phyloP scores from a whole-genome alignment of 208 protist species.

The Giardia duodenalis region DNA sequence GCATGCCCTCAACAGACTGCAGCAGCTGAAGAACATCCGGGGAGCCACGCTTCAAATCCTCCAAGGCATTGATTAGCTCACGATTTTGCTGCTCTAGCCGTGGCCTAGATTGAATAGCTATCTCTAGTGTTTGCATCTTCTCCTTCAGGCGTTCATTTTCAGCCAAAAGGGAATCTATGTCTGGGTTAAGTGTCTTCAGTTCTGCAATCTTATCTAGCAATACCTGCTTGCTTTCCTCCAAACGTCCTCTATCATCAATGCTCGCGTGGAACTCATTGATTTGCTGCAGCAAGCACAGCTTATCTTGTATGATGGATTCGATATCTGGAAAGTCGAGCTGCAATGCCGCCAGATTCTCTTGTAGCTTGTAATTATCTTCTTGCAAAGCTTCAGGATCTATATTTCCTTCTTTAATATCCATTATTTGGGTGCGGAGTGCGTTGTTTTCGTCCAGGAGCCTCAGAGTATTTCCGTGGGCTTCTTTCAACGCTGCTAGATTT shows the following conservation, averaged over 20 bases:
- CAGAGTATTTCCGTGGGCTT: background rate
- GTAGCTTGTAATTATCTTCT: background rate
- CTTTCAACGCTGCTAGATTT: background rate
- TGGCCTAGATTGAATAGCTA: no score
- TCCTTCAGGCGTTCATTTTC: background rate
- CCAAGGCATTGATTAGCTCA: no score
- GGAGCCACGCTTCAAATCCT: no score
- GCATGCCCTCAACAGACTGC: no score
- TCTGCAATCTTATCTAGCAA: background rate
- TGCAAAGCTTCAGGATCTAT: background rate
- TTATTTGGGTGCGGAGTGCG: background rate
- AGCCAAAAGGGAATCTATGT: background rate
- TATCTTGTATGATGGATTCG: background rate
- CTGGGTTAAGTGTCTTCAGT: background rate
- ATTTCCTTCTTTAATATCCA: background rate
- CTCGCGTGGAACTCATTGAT: background rate
- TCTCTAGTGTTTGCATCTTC: background rate
- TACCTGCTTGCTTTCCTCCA: background rate
- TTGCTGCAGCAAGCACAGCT: background rate
- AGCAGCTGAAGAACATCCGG: no score
- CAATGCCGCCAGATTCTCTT: background rate
- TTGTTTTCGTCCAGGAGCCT: background rate
- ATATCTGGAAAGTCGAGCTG: background rate
- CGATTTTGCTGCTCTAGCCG: no score
- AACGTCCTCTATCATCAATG: background rate